Evolutionary conservation across 352 stramenopile genomes (phyloP).

Genomic region (Globisporangium heterothallicum): DNA sequence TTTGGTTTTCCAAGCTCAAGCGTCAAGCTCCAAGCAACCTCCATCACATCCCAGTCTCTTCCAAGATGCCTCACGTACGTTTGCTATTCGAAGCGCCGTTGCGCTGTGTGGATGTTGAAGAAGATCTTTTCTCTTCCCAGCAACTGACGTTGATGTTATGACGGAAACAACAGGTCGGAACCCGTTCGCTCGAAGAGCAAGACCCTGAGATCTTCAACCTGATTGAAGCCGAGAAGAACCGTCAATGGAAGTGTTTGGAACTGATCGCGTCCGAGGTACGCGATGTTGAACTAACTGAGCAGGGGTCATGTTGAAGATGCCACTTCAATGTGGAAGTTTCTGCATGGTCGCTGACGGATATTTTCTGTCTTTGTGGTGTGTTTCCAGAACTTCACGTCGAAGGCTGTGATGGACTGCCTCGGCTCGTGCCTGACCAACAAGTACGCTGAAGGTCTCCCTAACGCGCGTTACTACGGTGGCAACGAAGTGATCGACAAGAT

Average conservation of each 20-base stretch:
- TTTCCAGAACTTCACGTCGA: slow-evolving; percentile 97
- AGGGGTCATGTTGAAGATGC: slow-evolving; percentile 8
- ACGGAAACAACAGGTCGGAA: slow-evolving; percentile 45
- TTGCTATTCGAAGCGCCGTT: background rate
- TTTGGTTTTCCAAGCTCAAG: slow-evolving; percentile 16
- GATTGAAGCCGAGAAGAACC: slow-evolving; percentile 98
- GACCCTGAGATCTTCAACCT: slow-evolving; percentile 98
- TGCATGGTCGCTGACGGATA: slow-evolving; percentile 4
- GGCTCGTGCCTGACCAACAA: slow-evolving; percentile 99
- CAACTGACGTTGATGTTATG: background rate
- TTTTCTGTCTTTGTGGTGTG: background rate
- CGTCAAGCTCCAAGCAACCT: slow-evolving; percentile 1
- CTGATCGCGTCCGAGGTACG: slow-evolving; percentile 96
- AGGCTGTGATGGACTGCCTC: slow-evolving; percentile 98
- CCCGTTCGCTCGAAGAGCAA: slow-evolving; percentile 87
- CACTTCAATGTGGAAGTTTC: background rate
- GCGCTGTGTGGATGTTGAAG: too few species aligned
- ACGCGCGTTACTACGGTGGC: slow-evolving; percentile 96
- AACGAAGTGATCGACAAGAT: slow-evolving; percentile 98
- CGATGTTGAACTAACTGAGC: slow-evolving; percentile 2
- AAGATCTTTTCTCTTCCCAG: too few species aligned
- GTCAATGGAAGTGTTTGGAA: slow-evolving; percentile 97
- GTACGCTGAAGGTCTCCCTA: slow-evolving; percentile 97
- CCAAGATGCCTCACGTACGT: slow-evolving; percentile 54
- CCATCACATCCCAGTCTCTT: background rate